Evolutionary conservation across 257 asterid species (phyloP).

Genomic region (Prunella vulgaris): DNA sequence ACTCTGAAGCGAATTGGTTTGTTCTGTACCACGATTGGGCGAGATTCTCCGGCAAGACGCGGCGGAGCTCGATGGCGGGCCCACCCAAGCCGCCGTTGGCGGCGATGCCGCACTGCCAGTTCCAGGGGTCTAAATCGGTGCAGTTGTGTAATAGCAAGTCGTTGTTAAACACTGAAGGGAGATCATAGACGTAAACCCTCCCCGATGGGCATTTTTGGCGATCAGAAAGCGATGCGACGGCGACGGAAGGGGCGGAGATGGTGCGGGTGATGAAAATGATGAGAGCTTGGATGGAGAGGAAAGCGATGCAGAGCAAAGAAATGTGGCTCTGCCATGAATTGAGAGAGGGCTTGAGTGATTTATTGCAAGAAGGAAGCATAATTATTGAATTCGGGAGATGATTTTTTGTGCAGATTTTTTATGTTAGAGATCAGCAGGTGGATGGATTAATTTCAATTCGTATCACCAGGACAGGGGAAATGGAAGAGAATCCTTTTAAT

Average conservation of each 20-base stretch:
- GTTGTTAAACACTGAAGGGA: conserved; percentile 40
- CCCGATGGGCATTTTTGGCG: conserved; percentile 38
- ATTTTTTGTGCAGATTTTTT: too few relatives aligned
- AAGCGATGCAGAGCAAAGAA: conserved; percentile 26
- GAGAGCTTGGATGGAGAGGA: conserved; percentile 27
- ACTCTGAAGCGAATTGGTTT: conserved; percentile 44
- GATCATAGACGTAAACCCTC: conserved; percentile 43
- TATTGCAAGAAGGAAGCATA: conserved; percentile 25
- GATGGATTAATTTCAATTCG: too few relatives aligned
- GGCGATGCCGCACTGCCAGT: conserved; percentile 41
- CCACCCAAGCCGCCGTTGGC: conserved; percentile 47
- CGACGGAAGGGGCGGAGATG: conserved; percentile 28
- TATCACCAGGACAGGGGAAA: too few relatives aligned
- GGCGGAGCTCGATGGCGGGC: conserved; percentile 44
- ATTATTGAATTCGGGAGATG: too few relatives aligned
- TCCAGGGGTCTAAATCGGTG: conserved; percentile 42
- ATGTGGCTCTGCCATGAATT: conserved; percentile 17
- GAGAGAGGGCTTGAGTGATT: conserved; percentile 20
- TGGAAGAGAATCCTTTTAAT: too few relatives aligned
- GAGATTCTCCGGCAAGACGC: conserved; percentile 34
- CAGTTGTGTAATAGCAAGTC: conserved; percentile 36
- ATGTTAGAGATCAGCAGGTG: too few relatives aligned
- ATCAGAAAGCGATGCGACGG: conserved; percentile 9
- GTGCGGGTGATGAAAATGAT: conserved; percentile 25
- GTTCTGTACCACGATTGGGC: conserved; percentile 53